These are phyloP conservation scores for Hypoxylon lienhwacheense DNA, from an alignment of 495 filamentous ascomycete species.

Conservation along the genomic window DNA sequence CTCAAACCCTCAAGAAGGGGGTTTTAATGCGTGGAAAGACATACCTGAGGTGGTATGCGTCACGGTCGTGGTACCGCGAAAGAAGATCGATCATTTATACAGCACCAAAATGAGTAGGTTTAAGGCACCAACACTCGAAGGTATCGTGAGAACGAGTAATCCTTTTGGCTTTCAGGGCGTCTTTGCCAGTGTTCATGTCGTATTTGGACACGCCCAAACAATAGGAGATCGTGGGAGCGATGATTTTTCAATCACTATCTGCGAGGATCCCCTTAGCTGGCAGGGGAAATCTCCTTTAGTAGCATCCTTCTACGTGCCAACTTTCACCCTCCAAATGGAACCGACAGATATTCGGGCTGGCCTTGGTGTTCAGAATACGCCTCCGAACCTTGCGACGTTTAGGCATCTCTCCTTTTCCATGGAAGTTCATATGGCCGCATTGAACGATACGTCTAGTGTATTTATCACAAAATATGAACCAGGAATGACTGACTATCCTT, in stretches of 20 bases:
- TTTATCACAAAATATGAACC: slow-evolving; percentile 39
- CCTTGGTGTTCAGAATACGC: slow-evolving; percentile 25
- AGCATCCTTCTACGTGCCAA: slow-evolving; percentile 45
- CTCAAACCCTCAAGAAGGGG: slow-evolving; percentile 9
- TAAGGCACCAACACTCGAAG: slow-evolving; percentile 32
- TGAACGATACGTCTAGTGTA: slow-evolving; percentile 37
- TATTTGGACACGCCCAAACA: slow-evolving; percentile 40
- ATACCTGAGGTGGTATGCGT: slow-evolving; percentile 44
- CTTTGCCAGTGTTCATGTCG: slow-evolving; percentile 39
- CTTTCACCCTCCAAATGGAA: slow-evolving; percentile 32
- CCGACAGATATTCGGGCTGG: slow-evolving; percentile 27
- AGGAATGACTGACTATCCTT: slow-evolving; percentile 22
- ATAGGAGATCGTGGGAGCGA: slow-evolving; percentile 30
- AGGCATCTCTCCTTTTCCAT: slow-evolving; percentile 23
- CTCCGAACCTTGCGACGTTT: slow-evolving; percentile 5
- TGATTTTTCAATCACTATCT: slow-evolving; percentile 33
- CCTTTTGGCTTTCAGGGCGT: slow-evolving; percentile 24
- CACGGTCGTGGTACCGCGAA: slow-evolving; percentile 41
- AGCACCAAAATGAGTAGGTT: slow-evolving; percentile 12
- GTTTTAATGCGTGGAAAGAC: slow-evolving; percentile 34
- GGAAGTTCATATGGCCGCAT: slow-evolving; percentile 27
- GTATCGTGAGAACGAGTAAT: slow-evolving; percentile 24
- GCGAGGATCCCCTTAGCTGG: slow-evolving; percentile 38
- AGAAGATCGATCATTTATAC: slow-evolving; percentile 24
- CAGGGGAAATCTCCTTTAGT: slow-evolving; percentile 43